Evolutionary conservation across 2,329 filamentous ascomycete genomes (phyloP), one percentile per base, ranked within the genome.

Genomic region (Aspergillus jensenii): DNA sequence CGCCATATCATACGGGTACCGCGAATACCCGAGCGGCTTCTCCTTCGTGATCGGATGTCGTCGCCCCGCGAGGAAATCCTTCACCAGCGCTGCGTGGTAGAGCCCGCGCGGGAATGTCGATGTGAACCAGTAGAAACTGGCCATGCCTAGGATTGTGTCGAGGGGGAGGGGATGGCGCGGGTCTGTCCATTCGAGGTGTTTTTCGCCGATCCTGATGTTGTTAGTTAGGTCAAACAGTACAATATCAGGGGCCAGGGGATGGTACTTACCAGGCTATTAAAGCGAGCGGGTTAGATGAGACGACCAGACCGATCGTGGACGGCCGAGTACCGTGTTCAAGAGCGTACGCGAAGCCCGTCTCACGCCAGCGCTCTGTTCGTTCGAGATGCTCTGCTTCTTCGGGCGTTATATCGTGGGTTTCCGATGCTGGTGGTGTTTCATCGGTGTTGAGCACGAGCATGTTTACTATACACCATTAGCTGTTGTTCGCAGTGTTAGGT

Each of bases 1-100:
- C 2, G 69, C 60, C 9, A 82, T 60, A 43, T 83, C 80, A 15
- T 66, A 67, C 0, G 76, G 76, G 58, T 82, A 84, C 11, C 66
- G 71, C 0, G 77, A 81, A 59, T 74, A 81, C 0, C 78, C 81
- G 33, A 79, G 69, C 0, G 79, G 80, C 56, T 81, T 81, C 56
- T 62, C 37, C 27, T 33, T 25, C 33, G 56, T 31, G 3, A 23
- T 53, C 9, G 31, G 40, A 35, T 35, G 39, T 6, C 14, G 35
- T 25, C n/a, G 27, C 23, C 50, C 53, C 19, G 12, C 23, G 25
- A 45, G 15, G 23, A 57, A 12, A 9, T 48, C 69, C 68, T 61
- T 73, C 68, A 56, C 64, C 70, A 66, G 69, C 74, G 31, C 59
- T 3, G 40, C 51, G 33, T 53, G 61, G 62, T 69, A 73, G 50